Percentiles rank a stretch among this genome's conserved stretches.
Evolutionary conservation across 257 asterid species (phyloP).

Genomic region (Solanum corneliomulleri): DNA sequence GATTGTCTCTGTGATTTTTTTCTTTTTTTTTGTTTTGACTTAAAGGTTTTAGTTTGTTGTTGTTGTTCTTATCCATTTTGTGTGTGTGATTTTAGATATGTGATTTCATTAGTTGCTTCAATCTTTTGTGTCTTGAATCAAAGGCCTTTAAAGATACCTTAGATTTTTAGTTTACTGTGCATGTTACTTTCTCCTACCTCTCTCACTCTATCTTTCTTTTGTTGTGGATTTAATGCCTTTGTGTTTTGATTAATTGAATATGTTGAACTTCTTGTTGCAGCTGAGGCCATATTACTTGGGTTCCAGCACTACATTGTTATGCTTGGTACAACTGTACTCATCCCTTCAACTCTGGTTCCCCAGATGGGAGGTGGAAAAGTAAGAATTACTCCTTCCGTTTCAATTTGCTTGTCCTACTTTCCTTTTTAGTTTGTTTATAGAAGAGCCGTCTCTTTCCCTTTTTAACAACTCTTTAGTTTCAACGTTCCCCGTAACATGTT

Average conservation of each 20-base stretch:
- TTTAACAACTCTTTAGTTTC: background rate
- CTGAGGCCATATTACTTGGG: slow-evolving; percentile 94
- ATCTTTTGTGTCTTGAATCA: background rate
- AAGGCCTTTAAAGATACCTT: background rate
- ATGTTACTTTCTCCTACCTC: background rate
- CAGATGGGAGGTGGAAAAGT: slow-evolving; percentile 96
- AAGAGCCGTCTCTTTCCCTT: background rate
- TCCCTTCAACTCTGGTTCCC: slow-evolving; percentile 61
- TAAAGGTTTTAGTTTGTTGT: background rate
- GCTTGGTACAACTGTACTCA: slow-evolving; percentile 95
- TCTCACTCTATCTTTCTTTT: background rate
- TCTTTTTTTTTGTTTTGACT: no score
- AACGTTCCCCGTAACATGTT: background rate
- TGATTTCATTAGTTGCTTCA: background rate
- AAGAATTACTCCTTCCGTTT: slow-evolving; percentile 4
- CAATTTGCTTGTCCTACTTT: background rate
- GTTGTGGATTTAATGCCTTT: background rate
- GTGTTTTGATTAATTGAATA: background rate
- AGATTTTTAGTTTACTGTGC: background rate
- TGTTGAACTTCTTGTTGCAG: slow-evolving; percentile 31
- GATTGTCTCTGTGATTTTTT: background rate
- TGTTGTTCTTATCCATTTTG: background rate
- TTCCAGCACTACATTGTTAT: slow-evolving; percentile 95
- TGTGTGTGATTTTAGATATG: background rate
- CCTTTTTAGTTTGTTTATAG: background rate